These are phyloP conservation scores for Xylaria sp. DNA, from an alignment of 2,329 filamentous ascomycete species.

Conservation along the genomic window DNA sequence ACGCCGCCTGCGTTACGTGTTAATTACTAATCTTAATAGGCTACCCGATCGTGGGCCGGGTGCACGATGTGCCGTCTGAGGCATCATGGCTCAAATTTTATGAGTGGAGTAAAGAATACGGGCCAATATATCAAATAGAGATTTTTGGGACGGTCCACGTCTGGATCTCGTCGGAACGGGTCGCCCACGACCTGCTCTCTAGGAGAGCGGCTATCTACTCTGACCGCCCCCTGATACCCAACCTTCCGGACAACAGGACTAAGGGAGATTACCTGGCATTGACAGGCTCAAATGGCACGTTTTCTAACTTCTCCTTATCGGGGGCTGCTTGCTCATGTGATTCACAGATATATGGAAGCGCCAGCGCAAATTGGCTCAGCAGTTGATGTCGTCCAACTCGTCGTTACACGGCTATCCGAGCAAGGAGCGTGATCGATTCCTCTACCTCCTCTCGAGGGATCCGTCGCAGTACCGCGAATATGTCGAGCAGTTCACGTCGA, in stretches of 20 bases:
- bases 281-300: conserved; percentile 55
- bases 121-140: conserved; percentile 59
- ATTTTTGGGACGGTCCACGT: conserved; percentile 60
- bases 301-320: neutral
- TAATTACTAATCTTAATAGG: conserved; percentile 48
- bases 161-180: conserved; percentile 59
- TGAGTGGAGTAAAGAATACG: conserved; percentile 59
- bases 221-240: conserved; percentile 60
- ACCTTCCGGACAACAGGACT: conserved; percentile 60
- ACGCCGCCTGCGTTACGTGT: neutral
- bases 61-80: conserved; percentile 58
- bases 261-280: conserved; percentile 60
- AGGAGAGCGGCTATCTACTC: conserved; percentile 58
- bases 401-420: conserved; percentile 57
- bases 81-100: conserved; percentile 60
- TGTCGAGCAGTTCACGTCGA: conserved; percentile 60
- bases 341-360: conserved; percentile 59
- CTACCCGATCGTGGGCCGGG: conserved; percentile 57
- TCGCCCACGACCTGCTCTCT: conserved; percentile 59
- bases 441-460: conserved; percentile 55
- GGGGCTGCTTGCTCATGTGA: conserved; percentile 3
- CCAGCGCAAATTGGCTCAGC: conserved; percentile 59
- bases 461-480: conserved; percentile 58
- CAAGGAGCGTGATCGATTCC: conserved; percentile 58
- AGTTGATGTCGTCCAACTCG: conserved; percentile 56